Conservation (phyloP, 2,329 filamentous ascomycete genomes). For the Alternaria sp. region DNA sequence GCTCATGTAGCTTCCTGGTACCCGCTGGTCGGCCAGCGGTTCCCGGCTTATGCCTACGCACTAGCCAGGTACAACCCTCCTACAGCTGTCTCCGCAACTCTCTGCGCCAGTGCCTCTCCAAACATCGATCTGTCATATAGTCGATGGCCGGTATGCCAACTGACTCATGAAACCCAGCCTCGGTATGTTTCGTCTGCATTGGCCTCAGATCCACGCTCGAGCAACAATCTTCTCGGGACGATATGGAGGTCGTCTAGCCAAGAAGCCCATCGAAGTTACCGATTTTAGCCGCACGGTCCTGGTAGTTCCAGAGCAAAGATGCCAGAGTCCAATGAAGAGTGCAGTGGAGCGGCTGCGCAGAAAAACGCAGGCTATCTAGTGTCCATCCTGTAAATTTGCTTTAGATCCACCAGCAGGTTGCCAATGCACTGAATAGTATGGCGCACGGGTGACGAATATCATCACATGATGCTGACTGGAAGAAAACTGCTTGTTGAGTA, state of each 20-base stretch:
- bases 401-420: neutral
- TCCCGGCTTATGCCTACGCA: neutral
- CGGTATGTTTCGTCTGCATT: neutral
- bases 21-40: neutral
- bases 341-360: neutral
- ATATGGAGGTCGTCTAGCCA: neutral
- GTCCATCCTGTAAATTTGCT: neutral
- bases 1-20: neutral
- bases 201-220: neutral
- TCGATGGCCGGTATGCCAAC: neutral
- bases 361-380: neutral
- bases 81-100: slow-evolving; percentile 3
- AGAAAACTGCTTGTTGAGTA: neutral
- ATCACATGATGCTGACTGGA: slow-evolving; percentile 6
- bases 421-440: neutral
- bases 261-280: neutral
- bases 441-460: neutral
- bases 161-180: neutral
- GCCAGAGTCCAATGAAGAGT: neutral
- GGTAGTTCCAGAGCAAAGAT: neutral
- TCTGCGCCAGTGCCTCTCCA: neutral
- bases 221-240: neutral
- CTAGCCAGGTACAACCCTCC: neutral
- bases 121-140: neutral
- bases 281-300: neutral